These are phyloP conservation scores for Hibiscus syriacus DNA, from an alignment of 345 rosid species.

Conservation along the genomic window DNA sequence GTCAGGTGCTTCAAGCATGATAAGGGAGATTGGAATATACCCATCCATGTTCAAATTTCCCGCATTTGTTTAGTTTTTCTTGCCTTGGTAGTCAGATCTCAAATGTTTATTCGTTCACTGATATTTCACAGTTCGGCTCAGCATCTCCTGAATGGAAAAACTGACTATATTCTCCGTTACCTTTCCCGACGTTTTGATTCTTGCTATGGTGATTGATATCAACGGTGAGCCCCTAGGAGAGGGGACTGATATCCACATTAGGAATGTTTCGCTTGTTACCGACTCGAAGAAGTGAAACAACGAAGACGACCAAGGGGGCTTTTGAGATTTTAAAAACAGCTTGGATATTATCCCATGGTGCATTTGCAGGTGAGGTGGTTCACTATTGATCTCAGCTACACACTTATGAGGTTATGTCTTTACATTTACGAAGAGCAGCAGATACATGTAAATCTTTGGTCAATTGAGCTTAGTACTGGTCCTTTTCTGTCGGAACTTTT, in stretches of 20 bases:
- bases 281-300: conserved; percentile 2
- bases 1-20: conserved; percentile 95
- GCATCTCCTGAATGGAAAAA: conserved; percentile 14
- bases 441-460: conserved; percentile 31
- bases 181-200: conserved; percentile 13
- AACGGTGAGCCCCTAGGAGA: conserved; percentile 5
- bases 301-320: neutral
- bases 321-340: neutral
- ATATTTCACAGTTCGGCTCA: conserved; percentile 15
- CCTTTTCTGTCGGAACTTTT: neutral
- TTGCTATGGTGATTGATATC: conserved; percentile 15
- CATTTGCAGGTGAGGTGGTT: conserved; percentile 17
- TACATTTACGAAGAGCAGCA: conserved; percentile 21
- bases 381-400: conserved; percentile 8
- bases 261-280: conserved; percentile 1
- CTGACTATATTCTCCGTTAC: neutral
- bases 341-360: conserved; percentile 6
- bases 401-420: conserved; percentile 9
- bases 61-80: conserved; percentile 10
- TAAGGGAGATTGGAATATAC: conserved; percentile 12
- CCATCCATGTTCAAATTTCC: conserved; percentile 8
- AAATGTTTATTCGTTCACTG: conserved; percentile 11
- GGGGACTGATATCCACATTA: neutral
- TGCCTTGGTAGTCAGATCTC: conserved; percentile 1
- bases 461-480: conserved; percentile 16